Base-by-base conservation (phyloP, 805 yeast species). In the Dipodascus geniculatus region DNA sequence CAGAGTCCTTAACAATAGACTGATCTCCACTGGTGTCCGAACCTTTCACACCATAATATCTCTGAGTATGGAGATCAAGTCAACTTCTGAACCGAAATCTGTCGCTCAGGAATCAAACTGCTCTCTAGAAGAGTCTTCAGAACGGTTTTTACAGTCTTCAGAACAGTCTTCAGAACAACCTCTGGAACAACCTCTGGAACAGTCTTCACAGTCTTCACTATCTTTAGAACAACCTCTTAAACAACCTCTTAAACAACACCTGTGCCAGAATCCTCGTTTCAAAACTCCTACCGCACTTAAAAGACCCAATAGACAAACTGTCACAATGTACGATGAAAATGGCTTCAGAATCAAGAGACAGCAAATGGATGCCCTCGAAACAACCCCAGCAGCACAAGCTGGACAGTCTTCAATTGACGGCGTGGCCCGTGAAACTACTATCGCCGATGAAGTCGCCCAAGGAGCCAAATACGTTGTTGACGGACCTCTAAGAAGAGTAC, bases 401-500 rank as follows among this genome's bases (percentile, higher is more conserved):
- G 44, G 44, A 11, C 4, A 17, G 20, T 4, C 4, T 6, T 6
- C 17, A 6, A 11, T 14, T 4, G 14, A 38, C 44, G 44, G 44
- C 17, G 44, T 47, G 14, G 23, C 24, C 6, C n/a, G 4, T 4
- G 60, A 57, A 19, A 50, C 59, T 16, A 51, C 62, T 8, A 67
- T 67, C 22, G 53, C 56, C 16, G 70, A 68, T 50, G 69, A 66
- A 31, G 53, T 62, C 23, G 62, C 66, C 2, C 61, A 60, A 42
- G 68, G 68, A 2, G 70, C 73, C 3, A 55, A 61, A 51, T 72
- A 70, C 56, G 63, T 68, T 20, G 55, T 69, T 51, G 72, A 77
- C 66, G 70, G 68, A 3, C 64, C 66, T 0, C 69, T 87, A 51
- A 71, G 97, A 49, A 72, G 84, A 56, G 86, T 93, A 1, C 74